Percentiles rank a stretch among this genome's conserved stretches.
Conservation (phyloP, 2,329 filamentous ascomycete genomes). For the Aspergillus novoparasiticus region DNA sequence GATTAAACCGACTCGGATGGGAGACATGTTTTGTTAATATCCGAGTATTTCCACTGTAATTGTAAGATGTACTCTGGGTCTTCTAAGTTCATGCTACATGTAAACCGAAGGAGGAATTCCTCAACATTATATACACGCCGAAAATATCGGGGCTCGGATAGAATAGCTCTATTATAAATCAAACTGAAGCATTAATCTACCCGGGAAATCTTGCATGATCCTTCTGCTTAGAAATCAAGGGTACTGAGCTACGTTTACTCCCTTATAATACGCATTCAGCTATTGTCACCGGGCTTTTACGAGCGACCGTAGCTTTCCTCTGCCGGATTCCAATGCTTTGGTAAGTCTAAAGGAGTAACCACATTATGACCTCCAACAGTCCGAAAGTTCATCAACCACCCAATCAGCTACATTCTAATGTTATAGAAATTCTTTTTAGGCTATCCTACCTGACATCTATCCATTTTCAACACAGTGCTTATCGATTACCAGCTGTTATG, state of each 20-base stretch:
- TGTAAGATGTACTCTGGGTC: not conserved
- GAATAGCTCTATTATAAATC: not conserved
- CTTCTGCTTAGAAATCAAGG: not conserved
- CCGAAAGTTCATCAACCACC: not conserved
- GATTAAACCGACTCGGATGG: slow-evolving; percentile 15
- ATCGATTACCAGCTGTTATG: not conserved
- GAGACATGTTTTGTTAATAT: slow-evolving; percentile 10
- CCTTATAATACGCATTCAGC: not conserved
- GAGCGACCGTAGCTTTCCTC: not conserved
- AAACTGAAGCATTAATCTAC: not conserved
- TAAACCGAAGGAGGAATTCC: too few relatives aligned
- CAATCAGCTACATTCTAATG: not conserved
- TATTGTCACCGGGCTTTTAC: not conserved
- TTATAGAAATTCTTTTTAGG: not conserved
- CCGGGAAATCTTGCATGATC: not conserved
- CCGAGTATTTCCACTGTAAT: not conserved
- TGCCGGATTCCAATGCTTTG: not conserved
- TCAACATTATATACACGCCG: not conserved
- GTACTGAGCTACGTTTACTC: not conserved
- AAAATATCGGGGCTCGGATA: not conserved
- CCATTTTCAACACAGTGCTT: not conserved
- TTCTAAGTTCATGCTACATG: not conserved
- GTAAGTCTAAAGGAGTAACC: not conserved
- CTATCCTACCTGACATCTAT: not conserved
- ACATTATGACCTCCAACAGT: not conserved